phyloP scores from a whole-genome alignment of 1,284 basidiomycete species.

The Xerocomus minutiporus region DNA sequence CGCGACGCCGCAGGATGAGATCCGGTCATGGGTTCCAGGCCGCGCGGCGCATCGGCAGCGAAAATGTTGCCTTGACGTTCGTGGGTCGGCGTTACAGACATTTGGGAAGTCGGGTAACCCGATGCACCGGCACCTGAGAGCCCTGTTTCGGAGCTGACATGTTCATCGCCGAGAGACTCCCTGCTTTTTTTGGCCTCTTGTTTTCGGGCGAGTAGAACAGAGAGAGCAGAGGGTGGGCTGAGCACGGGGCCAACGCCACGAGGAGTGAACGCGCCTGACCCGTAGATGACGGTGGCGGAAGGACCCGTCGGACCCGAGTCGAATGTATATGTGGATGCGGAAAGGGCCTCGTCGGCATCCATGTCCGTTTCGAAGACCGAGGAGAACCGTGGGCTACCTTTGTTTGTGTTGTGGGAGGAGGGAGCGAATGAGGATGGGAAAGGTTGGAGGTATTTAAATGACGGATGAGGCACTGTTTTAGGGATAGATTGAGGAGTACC shows the following conservation, averaged over 20 bases:
- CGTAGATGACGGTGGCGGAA: conserved; percentile 3
- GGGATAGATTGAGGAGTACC: conserved; percentile 26
- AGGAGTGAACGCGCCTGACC: conserved; percentile 18
- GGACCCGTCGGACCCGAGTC: conserved; percentile 21
- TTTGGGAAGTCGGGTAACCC: conserved; percentile 10
- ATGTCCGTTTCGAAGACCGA: conserved; percentile 26
- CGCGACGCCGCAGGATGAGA: not conserved
- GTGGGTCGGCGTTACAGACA: conserved; percentile 23
- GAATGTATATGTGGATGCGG: conserved; percentile 34
- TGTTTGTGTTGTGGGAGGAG: conserved; percentile 24
- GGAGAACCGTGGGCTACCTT: conserved; percentile 25
- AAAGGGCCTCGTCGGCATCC: conserved; percentile 28
- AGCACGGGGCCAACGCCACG: conserved; percentile 14
- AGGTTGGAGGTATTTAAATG: conserved; percentile 16
- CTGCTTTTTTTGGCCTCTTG: conserved; percentile 2
- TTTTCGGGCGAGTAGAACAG: conserved; percentile 38
- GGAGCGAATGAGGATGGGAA: conserved; percentile 27
- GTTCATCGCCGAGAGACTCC: conserved; percentile 1
- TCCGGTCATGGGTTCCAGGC: not conserved
- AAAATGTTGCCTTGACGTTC: conserved; percentile 8
- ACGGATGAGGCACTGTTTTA: conserved; percentile 13
- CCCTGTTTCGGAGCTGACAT: not conserved
- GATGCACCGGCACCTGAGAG: not conserved
- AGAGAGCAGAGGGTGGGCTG: conserved; percentile 40
- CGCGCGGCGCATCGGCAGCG: not conserved